These are phyloP conservation scores for Citrus hindsii DNA, from an alignment of 345 rosid species.

Conservation along the genomic window DNA sequence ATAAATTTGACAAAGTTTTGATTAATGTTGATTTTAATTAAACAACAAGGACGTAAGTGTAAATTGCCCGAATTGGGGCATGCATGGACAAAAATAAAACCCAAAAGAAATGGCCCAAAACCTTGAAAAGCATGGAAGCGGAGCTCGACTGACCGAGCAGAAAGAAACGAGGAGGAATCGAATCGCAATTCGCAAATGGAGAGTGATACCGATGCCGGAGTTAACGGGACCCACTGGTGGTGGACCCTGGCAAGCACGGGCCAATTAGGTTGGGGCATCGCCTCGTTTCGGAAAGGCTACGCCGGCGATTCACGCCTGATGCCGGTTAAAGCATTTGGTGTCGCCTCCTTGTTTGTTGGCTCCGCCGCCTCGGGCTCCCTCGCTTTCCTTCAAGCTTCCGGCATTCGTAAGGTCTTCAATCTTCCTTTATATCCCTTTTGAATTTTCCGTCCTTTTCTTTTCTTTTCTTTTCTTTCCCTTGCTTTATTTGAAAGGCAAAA, in stretches of 20 bases:
- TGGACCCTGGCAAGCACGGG: slow-evolving; percentile 41
- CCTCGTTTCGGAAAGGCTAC: slow-evolving; percentile 33
- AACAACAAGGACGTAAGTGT: not conserved
- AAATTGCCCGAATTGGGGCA: not conserved
- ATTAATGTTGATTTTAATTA: not conserved
- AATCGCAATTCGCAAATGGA: not conserved
- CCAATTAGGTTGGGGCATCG: slow-evolving; percentile 34
- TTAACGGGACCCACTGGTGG: slow-evolving; percentile 23
- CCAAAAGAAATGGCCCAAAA: not conserved
- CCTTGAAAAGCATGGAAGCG: not conserved
- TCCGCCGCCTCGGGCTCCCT: slow-evolving; percentile 31
- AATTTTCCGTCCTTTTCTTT: not conserved
- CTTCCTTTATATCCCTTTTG: not conserved
- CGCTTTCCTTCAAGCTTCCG: slow-evolving; percentile 37
- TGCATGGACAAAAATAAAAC: not conserved
- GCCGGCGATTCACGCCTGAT: slow-evolving; percentile 25
- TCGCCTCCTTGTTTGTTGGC: slow-evolving; percentile 45
- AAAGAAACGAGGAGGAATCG: too few species aligned
- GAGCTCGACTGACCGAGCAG: not conserved
- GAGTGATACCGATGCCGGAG: slow-evolving; percentile 1
- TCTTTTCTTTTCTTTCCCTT: not conserved
- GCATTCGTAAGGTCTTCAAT: slow-evolving; percentile 32
- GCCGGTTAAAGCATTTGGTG: slow-evolving; percentile 46
- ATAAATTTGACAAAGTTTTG: not conserved
- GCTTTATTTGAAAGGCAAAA: too few species aligned